Conservation (phyloP, 129 eudicot species). For the Scalesia atractyloides region DNA sequence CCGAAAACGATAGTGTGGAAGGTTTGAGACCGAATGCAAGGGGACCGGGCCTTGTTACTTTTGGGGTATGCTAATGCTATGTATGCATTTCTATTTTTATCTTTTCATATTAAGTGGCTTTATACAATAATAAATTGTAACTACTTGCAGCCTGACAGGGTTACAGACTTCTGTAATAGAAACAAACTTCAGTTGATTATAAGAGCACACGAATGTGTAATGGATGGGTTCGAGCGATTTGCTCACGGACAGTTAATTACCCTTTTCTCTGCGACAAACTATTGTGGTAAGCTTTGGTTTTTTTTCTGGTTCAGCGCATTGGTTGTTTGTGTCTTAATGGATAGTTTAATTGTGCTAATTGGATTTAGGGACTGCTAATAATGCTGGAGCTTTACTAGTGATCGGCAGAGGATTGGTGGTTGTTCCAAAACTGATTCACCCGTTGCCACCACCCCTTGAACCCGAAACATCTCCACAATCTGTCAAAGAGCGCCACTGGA, state of each 20-base stretch:
- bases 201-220: slow-evolving; percentile 96
- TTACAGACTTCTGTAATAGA: slow-evolving; percentile 83
- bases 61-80: slow-evolving; percentile 64
- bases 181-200: slow-evolving; percentile 88
- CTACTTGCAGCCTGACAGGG: slow-evolving; percentile 91
- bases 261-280: slow-evolving; percentile 94
- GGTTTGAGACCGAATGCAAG: slow-evolving; percentile 97
- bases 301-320: neutral
- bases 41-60: slow-evolving; percentile 93
- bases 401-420: slow-evolving; percentile 90
- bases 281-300: slow-evolving; percentile 64
- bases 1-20: slow-evolving; percentile 96
- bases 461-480: slow-evolving; percentile 81
- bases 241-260: slow-evolving; percentile 98
- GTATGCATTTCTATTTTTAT: no score
- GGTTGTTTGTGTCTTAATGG: slow-evolving; percentile 2
- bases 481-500: slow-evolving; percentile 67
- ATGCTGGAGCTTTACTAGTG: slow-evolving; percentile 94
- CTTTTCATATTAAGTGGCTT: neutral
- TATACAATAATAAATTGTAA: slow-evolving; percentile 17
- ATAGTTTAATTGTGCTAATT: slow-evolving; percentile 24
- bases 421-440: slow-evolving; percentile 92
- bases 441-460: slow-evolving; percentile 78
- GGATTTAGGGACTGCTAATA: slow-evolving; percentile 83
- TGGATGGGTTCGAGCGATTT: slow-evolving; percentile 94